phyloP scores from a whole-genome alignment of 2,329 filamentous ascomycete genomes.

The Xenosphaeropsis pyriputrescens region DNA sequence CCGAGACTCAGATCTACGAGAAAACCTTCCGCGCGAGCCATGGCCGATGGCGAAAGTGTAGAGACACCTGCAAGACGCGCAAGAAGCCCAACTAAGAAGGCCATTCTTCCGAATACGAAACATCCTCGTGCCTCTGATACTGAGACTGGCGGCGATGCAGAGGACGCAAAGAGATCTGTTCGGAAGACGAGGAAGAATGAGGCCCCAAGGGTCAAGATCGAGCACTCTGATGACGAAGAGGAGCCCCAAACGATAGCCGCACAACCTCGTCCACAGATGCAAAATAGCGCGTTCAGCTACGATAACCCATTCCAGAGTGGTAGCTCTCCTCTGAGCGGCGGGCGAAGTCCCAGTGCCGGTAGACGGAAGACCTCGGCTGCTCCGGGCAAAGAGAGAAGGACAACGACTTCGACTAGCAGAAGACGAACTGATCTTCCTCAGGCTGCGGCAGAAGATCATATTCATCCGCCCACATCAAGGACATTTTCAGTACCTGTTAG shows the following conservation, averaged over 20 bases:
- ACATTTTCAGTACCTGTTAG: conserved; percentile 42
- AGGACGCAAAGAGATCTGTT: conserved; percentile 24
- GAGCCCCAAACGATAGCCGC: conserved; percentile 7
- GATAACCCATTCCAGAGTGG: conserved; percentile 93
- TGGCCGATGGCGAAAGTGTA: conserved; percentile 33
- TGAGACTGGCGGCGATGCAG: conserved; percentile 29
- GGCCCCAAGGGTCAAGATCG: conserved; percentile 37
- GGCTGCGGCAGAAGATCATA: conserved; percentile 32
- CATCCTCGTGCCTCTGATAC: conserved; percentile 35
- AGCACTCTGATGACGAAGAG: conserved; percentile 30
- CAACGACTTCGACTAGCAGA: conserved; percentile 23
- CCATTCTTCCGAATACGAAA: conserved; percentile 38
- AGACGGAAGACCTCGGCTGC: conserved; percentile 25
- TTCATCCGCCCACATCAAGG: conserved; percentile 36
- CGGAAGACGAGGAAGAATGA: conserved; percentile 35
- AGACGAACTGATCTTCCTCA: conserved; percentile 32
- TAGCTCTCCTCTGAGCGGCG: conserved; percentile 46
- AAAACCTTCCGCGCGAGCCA: conserved; percentile 35
- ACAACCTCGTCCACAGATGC: conserved; percentile 13
- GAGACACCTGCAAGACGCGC: conserved; percentile 23
- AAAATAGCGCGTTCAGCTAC: conserved; percentile 61
- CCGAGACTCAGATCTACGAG: conserved; percentile 39
- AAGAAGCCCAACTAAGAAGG: conserved; percentile 35
- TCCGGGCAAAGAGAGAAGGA: conserved; percentile 20
- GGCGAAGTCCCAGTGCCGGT: conserved; percentile 31